These are phyloP conservation scores for Cryphonectria japonica DNA, from an alignment of 2,329 filamentous ascomycete genomes.

Conservation along the genomic window DNA sequence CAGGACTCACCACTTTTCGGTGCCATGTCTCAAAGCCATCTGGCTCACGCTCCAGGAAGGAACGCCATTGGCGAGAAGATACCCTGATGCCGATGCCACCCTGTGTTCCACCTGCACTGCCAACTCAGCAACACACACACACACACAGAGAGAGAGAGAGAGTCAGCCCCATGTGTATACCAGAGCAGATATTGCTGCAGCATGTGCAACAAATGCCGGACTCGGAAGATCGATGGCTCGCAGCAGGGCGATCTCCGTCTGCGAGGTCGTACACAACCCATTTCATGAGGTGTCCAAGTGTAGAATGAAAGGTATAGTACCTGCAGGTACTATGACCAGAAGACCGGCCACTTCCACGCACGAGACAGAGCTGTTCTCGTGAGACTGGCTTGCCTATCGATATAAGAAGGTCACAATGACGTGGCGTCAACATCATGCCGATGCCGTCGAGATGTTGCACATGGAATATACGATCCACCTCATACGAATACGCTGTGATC, in stretches of 20 bases:
- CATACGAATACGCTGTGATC: neutral
- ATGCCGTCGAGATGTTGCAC: neutral
- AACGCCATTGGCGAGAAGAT: neutral
- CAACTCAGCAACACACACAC: conserved; percentile 14
- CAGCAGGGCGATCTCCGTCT: conserved; percentile 18
- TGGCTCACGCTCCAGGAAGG: neutral
- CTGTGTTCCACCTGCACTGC: conserved; percentile 1
- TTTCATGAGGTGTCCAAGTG: neutral
- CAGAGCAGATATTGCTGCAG: conserved; percentile 15
- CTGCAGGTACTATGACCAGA: neutral
- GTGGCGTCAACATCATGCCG: neutral
- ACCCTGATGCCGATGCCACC: conserved; percentile 2
- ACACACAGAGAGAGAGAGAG: neutral
- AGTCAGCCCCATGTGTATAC: conserved; percentile 6
- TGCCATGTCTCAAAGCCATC: neutral
- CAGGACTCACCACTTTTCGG: neutral
- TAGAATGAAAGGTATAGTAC: conserved; percentile 9
- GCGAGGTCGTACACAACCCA: neutral
- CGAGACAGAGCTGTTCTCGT: neutral
- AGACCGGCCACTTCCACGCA: neutral
- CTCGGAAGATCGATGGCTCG: conserved; percentile 25
- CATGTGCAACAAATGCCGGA: conserved; percentile 8
- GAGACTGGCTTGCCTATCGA: neutral
- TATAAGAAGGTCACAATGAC: neutral
- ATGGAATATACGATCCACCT: neutral